phyloP scores from a whole-genome alignment of 1,284 basidiomycete genomes.

The Dichomitus squalens region DNA sequence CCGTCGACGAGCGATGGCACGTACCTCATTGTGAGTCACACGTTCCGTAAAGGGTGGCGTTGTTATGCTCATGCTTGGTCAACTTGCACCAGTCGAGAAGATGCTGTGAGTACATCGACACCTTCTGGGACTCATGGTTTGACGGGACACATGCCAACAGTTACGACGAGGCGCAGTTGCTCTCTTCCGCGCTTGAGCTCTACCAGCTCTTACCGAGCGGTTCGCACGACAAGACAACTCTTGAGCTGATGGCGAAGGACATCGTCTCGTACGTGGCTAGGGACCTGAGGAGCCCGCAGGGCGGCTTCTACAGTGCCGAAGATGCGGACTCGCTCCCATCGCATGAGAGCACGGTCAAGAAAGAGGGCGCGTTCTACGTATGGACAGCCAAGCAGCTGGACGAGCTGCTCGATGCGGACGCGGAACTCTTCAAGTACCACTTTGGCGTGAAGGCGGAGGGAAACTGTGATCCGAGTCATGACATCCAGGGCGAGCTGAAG shows the following conservation, averaged over 20 bases:
- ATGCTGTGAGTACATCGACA: conserved; percentile 45
- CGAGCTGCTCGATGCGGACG: conserved; percentile 33
- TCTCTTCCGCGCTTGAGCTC: conserved; percentile 27
- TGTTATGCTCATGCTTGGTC: not conserved
- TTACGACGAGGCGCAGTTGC: conserved; percentile 46
- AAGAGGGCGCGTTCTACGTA: conserved; percentile 49
- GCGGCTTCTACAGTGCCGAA: conserved; percentile 46
- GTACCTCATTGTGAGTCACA: conserved; percentile 41
- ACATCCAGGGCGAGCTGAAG: conserved; percentile 43
- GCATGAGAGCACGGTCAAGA: conserved; percentile 31
- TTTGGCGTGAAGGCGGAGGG: conserved; percentile 41
- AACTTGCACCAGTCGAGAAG: conserved; percentile 38
- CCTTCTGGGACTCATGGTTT: too few relatives aligned
- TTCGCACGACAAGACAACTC: conserved; percentile 29
- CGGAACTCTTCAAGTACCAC: conserved; percentile 35
- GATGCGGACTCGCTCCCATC: conserved; percentile 45
- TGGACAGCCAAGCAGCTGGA: conserved; percentile 42
- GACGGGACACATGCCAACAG: conserved; percentile 1
- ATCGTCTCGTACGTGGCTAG: conserved; percentile 41
- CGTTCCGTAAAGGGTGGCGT: not conserved
- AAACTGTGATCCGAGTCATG: conserved; percentile 43
- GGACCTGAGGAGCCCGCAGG: conserved; percentile 37
- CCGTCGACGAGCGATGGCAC: conserved; percentile 46
- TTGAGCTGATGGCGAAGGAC: conserved; percentile 28
- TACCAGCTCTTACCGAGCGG: conserved; percentile 29